Evolutionary conservation across 2,329 filamentous ascomycete species (phyloP), one percentile per base, ranked within the genome.

Genomic region (Xylariaceae sp.): DNA sequence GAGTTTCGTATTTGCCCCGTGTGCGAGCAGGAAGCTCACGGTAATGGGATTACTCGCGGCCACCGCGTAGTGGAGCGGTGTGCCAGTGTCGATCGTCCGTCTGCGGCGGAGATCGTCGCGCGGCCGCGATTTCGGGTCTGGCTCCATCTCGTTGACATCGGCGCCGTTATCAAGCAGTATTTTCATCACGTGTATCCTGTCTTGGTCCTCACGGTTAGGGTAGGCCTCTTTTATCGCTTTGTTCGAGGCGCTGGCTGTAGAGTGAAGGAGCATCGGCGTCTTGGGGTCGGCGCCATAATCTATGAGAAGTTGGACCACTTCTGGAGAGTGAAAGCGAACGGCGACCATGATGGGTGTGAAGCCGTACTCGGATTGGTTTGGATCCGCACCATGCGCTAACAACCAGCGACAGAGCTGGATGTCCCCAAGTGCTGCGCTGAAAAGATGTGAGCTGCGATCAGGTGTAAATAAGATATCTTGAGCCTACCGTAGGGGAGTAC

Each of bases 261-360:
- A 59, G 56, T 67, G 65, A 37, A 67, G 15, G 17, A 67, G 39
- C 65, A 67, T 64, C 49, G 59, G 65, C 7, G 65, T 67, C 56
- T 62, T 59, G 34, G 65, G 65, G 53, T 67, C 64, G 45, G 65
- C 63, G 48, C 64, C 65, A 49, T 61, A 58, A 4, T 64, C 45
- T 59, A 67, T 66, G 6, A 67, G 59, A 10, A 66, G 59, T 51
- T 52, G 49, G 47, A 67, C 65, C 1, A 67, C 65, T 47, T 66
- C 59, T 15, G 65, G 65, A 11, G 65, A 63, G 53, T 66, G 64
- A 35, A 64, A 51, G 47, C 65, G 62, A 15, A 66, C 63, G 42
- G 65, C 65, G 35, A 67, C 60, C 65, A 67, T 67, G 59, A 67
- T 67, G 44, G 65, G 65, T 13, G 65, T 67, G 58, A 66, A 67